phyloP scores from a whole-genome alignment of 768 basidiomycete genomes.

The Lentinula lateritia region DNA sequence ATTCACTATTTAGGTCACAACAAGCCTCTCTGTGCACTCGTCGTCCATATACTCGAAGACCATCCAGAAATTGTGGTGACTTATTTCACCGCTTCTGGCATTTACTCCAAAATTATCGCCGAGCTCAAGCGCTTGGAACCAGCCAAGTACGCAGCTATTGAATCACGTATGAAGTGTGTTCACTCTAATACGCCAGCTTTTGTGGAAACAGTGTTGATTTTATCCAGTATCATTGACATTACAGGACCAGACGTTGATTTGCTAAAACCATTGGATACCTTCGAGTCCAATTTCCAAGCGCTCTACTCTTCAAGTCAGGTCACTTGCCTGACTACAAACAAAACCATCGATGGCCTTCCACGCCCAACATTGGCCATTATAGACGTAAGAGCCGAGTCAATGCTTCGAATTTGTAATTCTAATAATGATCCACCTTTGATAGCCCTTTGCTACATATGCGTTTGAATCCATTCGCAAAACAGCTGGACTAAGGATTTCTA shows the following conservation, averaged over 20 bases:
- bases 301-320: background rate
- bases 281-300: background rate
- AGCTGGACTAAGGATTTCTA: background rate
- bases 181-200: too few relatives aligned
- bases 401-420: background rate
- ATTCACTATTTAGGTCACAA: background rate
- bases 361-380: background rate
- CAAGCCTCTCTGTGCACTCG: slow-evolving; percentile 2
- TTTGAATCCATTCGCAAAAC: background rate
- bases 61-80: background rate
- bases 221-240: background rate
- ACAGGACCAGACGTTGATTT: background rate
- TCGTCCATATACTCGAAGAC: background rate
- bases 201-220: background rate
- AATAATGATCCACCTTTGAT: background rate
- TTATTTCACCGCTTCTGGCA: background rate
- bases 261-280: background rate
- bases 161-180: background rate
- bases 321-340: background rate
- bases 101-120: background rate
- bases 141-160: background rate
- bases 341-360: background rate
- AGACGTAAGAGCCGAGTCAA: background rate
- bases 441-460: background rate
- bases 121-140: background rate